Conservation (phyloP, 495 filamentous ascomycete genomes). For the Penicillium samsonianum region DNA sequence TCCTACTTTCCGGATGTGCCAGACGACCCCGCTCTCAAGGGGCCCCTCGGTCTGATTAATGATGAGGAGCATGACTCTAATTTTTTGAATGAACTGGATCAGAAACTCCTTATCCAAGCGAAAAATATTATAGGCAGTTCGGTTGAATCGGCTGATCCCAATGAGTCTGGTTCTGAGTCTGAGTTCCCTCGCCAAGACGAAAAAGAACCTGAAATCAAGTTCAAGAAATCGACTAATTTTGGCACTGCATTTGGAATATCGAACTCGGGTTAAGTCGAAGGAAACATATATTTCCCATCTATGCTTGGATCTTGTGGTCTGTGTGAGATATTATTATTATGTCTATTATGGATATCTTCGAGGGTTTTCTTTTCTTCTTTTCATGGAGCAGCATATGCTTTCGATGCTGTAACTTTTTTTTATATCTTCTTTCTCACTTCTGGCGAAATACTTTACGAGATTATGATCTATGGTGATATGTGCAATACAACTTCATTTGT, state of each 20-base stretch:
- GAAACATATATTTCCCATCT: slow-evolving; percentile 8
- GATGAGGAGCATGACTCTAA: slow-evolving; percentile 43
- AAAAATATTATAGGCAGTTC: slow-evolving; percentile 31
- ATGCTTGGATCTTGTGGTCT: slow-evolving; percentile 16
- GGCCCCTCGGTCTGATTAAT: slow-evolving; percentile 47
- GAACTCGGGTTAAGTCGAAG: slow-evolving; percentile 21
- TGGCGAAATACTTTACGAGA: slow-evolving; percentile 23
- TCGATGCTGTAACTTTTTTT: slow-evolving; percentile 1
- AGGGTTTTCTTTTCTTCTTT: slow-evolving; percentile 11
- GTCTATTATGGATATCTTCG: slow-evolving; percentile 7
- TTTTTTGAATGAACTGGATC: slow-evolving; percentile 45
- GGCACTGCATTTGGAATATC: slow-evolving; percentile 52
- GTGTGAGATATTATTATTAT: slow-evolving; percentile 14
- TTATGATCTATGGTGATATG: slow-evolving; percentile 28
- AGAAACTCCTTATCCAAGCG: slow-evolving; percentile 46
- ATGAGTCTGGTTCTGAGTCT: slow-evolving; percentile 33
- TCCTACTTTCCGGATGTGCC: slow-evolving; percentile 48
- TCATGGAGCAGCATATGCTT: neutral
- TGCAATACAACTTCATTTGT: slow-evolving; percentile 22
- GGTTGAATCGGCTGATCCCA: slow-evolving; percentile 21
- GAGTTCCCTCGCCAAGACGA: slow-evolving; percentile 37
- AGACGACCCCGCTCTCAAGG: slow-evolving; percentile 48
- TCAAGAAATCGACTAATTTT: slow-evolving; percentile 64
- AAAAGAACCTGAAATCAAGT: slow-evolving; percentile 58
- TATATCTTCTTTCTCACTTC: slow-evolving; percentile 10